Base-by-base conservation (phyloP, 352 stramenopile species). In the Pythium dissimile region DNA sequence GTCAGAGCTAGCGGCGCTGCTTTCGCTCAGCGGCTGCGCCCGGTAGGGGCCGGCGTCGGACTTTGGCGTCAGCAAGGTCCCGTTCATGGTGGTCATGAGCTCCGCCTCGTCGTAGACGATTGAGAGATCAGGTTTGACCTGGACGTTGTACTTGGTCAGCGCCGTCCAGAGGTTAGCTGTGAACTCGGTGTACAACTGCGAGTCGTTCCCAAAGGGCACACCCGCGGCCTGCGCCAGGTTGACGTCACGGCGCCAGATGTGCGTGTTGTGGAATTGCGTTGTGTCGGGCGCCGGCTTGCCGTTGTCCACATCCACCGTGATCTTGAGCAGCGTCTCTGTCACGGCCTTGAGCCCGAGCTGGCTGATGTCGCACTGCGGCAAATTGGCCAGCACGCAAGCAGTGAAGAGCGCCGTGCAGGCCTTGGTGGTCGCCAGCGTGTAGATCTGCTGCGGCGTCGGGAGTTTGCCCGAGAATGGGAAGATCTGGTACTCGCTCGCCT, bases 341-440 rank as follows among this genome's bases (percentile, higher is more conserved):
- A 62, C 72, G 27, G 65, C 67, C 13, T 75, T 75, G 12, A 87
- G 50, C 6, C 68, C 68, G 54, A 87, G 64, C 2, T 66, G 68
- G 30, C 70, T 73, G 28, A 84, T 62, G 16, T 77, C 69, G 46
- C 77, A 88, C 26, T 77, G 54, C 0, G 75, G 69, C 31, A 86
- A 56, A 47, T 78, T 67, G n/a, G 71, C 61, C 16, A 79, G 31
- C 43, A 83, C 57, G 26, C 79, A 72, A 12, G 70, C 67, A 7
- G 72, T 77, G 50, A 86, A 86, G 15, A 88, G 61, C 13, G 72
- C 72, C 21, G 67, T 55, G 53, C 77, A 88, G 5, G 72, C 66
- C 20, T 71, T 67, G 13, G 72, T 79, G 27, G 69, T 65, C 1
- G 57, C 66, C 63, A 88, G 75, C 20, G 54, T 48, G 23, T 73